phyloP scores from a whole-genome alignment of 2,329 filamentous ascomycete genomes.

The Amesomyces nigricolor region DNA sequence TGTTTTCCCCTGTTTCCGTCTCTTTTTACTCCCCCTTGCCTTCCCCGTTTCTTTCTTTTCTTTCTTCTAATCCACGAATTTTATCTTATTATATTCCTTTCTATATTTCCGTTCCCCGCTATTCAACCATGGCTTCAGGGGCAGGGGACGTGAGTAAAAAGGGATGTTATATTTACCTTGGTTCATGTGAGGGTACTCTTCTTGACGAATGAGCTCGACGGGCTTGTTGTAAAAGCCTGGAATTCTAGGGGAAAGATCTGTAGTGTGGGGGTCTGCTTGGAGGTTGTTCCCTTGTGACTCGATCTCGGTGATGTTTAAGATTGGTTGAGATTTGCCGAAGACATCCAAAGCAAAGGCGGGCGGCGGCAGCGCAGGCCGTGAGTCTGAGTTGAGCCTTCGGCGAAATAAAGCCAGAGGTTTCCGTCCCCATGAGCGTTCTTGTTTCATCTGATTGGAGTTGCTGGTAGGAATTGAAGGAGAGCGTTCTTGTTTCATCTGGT shows the following conservation, averaged over 20 bases:
- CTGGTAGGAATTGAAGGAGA: neutral
- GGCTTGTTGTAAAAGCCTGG: constrained; percentile 28
- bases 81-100: too few species aligned
- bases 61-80: too few species aligned
- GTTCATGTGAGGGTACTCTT: constrained; percentile 41
- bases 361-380: neutral
- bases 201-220: constrained; percentile 34
- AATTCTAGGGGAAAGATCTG: neutral
- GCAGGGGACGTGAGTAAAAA: too few species aligned
- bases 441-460: neutral
- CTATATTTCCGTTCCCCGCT: too few species aligned
- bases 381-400: constrained; percentile 6
- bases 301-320: neutral
- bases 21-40: too few species aligned
- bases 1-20: too few species aligned
- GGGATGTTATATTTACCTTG: constrained; percentile 27
- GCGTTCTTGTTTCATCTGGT: constrained; percentile 6
- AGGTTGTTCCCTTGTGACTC: neutral
- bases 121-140: too few species aligned
- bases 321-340: neutral
- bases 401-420: constrained; percentile 18
- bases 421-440: constrained; percentile 11
- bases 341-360: neutral
- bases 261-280: too few species aligned
- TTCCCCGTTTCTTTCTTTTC: too few species aligned